A percentile compares a stretch with the other conserved stretches of the same genome.
These are phyloP conservation scores for Blastomyces percursus DNA, from an alignment of 2,329 filamentous ascomycete species.

Conservation along the genomic window DNA sequence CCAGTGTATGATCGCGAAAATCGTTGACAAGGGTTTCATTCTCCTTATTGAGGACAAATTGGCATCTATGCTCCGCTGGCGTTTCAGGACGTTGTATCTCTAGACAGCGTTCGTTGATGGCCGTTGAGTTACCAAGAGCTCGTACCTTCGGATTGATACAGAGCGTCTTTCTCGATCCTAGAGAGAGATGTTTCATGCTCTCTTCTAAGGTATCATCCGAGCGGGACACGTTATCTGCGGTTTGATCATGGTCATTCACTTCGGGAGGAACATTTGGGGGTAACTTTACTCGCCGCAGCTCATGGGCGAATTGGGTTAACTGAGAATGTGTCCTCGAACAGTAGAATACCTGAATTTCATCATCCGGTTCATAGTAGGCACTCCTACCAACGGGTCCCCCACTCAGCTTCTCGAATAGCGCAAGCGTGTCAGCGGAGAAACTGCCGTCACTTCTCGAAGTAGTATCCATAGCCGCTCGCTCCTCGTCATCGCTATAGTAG, in stretches of 20 bases:
- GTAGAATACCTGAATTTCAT: constrained; percentile 77
- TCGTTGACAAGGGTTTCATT: constrained; percentile 59
- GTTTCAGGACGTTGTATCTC: constrained; percentile 69
- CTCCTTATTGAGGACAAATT: constrained; percentile 67
- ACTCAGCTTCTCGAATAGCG: constrained; percentile 58
- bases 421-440: constrained; percentile 63
- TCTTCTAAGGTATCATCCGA: constrained; percentile 36
- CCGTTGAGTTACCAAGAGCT: constrained; percentile 56
- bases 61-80: constrained; percentile 56
- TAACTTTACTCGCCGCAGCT: constrained; percentile 66
- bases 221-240: constrained; percentile 4
- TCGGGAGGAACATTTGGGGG: constrained; percentile 56
- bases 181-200: constrained; percentile 64
- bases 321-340: constrained; percentile 91
- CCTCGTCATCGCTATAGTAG: constrained; percentile 54
- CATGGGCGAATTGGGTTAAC: constrained; percentile 73
- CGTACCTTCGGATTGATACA: constrained; percentile 83
- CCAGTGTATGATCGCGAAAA: constrained; percentile 75
- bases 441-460: constrained; percentile 31
- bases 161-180: constrained; percentile 75
- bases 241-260: constrained; percentile 19
- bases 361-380: constrained; percentile 39
- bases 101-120: constrained; percentile 86
- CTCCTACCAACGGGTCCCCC: constrained; percentile 27
- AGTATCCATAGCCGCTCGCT: constrained; percentile 18